Evolutionary conservation across 2,329 filamentous ascomycete species (phyloP), one percentile per base, ranked within the genome.

Genomic region (Whalleya microplaca): DNA sequence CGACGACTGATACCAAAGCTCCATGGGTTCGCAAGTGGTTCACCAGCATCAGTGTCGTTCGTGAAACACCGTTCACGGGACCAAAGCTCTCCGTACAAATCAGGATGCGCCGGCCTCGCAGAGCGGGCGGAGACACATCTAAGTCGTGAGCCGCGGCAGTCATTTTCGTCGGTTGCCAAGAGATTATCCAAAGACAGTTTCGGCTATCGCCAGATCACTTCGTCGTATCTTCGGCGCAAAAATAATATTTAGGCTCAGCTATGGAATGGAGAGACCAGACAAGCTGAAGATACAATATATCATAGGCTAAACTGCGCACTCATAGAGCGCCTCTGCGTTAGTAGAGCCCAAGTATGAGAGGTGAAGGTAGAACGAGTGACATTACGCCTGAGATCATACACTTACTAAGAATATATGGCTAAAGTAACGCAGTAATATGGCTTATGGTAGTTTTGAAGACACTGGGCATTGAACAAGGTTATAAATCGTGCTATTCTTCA

Each of bases 41-140:
- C 51, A 90, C 84, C 49, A 90, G 79, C 77, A 86, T 89, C 64
- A 86, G 76, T 0, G 88, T 90, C 3, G 87, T 90, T 58, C 86
- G 80, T 65, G 84, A 88, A 45, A 90, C 87, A n/a, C 88, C 87
- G 67, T 90, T 90, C 68, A 90, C 85, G 0, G 87, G 87, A 2
- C 87, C 87, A 55, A 89, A 87, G 0, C 86, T 90, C 69, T 90
- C 88, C 14, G 87, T 90, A 59, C 86, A 88, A 7, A 90, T 79
- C 7, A 90, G 73, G 58, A 90, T 79, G 59, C 81, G 82, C 70
- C 85, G 87, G 9, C 84, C 84, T 40, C 76, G 73, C n/a, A 90
- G 77, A 8, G 75, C 66, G 1, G 68, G 42, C 0, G 81, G 81
- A 58, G 84, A 84, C 41, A 70, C 59, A 10, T 76, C 72, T 49